These are phyloP conservation scores for Megacollybia marginata DNA, from an alignment of 768 basidiomycete species.

Conservation along the genomic window DNA sequence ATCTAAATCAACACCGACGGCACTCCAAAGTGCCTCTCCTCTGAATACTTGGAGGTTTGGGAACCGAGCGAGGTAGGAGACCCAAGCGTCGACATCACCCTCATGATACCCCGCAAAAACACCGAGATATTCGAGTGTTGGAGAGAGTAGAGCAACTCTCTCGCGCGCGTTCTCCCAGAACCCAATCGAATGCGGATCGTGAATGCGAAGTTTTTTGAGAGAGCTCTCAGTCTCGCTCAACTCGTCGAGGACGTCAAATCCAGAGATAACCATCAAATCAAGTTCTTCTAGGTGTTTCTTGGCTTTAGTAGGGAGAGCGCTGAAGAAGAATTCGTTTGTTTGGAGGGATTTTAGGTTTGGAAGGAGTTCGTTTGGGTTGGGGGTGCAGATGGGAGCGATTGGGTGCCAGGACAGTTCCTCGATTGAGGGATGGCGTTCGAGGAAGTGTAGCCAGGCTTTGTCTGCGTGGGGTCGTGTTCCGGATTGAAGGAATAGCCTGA, in stretches of 20 bases:
- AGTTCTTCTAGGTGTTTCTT: not conserved
- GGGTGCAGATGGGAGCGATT: slow-evolving; percentile 18
- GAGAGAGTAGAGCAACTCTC: not conserved
- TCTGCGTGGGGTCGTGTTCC: slow-evolving; percentile 30
- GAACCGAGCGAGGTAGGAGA: slow-evolving; percentile 33
- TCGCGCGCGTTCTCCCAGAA: not conserved
- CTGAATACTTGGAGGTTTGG: slow-evolving; percentile 35
- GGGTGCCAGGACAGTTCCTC: slow-evolving; percentile 43
- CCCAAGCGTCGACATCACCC: slow-evolving; percentile 26
- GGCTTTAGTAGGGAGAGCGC: slow-evolving; percentile 1
- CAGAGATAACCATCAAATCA: not conserved
- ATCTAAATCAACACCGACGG: slow-evolving; percentile 25
- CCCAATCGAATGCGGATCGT: not conserved
- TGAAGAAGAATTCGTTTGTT: slow-evolving; percentile 25
- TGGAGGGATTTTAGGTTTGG: slow-evolving; percentile 33
- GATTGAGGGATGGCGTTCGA: slow-evolving; percentile 37
- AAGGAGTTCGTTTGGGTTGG: slow-evolving; percentile 26
- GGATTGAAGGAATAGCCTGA: slow-evolving; percentile 33
- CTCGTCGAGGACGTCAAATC: not conserved
- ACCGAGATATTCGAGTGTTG: slow-evolving; percentile 1
- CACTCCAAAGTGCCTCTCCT: slow-evolving; percentile 34
- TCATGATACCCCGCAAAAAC: not conserved
- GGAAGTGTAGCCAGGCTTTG: slow-evolving; percentile 28
- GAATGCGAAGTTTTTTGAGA: not conserved
- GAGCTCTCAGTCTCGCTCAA: not conserved